phyloP scores from a whole-genome alignment of 345 rosid species.

The Fremontodendron californicum region DNA sequence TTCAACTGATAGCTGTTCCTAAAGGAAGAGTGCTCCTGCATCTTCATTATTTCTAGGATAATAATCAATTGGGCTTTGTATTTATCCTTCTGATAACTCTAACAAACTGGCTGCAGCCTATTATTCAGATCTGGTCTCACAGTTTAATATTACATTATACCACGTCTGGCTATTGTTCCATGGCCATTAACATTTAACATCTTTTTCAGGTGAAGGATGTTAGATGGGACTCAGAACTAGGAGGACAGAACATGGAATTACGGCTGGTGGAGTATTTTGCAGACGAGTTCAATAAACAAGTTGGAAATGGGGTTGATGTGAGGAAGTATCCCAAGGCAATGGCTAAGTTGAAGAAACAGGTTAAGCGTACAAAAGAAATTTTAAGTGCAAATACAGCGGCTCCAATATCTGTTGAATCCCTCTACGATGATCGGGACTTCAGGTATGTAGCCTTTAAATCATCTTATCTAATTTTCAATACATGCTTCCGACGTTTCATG shows the following conservation, averaged over 20 bases:
- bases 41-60: background rate
- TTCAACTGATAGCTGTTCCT: background rate
- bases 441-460: constrained; percentile 42
- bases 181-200: constrained; percentile 12
- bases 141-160: background rate
- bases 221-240: constrained; percentile 93
- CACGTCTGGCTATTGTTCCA: background rate
- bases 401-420: constrained; percentile 91
- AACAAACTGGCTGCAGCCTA: background rate
- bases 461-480: background rate
- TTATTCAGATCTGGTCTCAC: background rate
- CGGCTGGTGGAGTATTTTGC: constrained; percentile 87
- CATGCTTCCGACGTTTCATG: background rate
- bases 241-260: constrained; percentile 88
- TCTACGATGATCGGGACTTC: constrained; percentile 87
- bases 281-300: constrained; percentile 89
- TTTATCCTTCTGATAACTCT: background rate
- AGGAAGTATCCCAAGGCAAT: constrained; percentile 93
- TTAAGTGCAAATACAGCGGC: constrained; percentile 89
- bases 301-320: constrained; percentile 86
- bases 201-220: constrained; percentile 83
- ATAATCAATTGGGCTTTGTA: background rate
- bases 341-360: constrained; percentile 99
- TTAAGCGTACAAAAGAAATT: constrained; percentile 96
- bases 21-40: background rate